These are phyloP conservation scores for Didymella sp. DNA, from an alignment of 2,329 filamentous ascomycete genomes.

Conservation along the genomic window DNA sequence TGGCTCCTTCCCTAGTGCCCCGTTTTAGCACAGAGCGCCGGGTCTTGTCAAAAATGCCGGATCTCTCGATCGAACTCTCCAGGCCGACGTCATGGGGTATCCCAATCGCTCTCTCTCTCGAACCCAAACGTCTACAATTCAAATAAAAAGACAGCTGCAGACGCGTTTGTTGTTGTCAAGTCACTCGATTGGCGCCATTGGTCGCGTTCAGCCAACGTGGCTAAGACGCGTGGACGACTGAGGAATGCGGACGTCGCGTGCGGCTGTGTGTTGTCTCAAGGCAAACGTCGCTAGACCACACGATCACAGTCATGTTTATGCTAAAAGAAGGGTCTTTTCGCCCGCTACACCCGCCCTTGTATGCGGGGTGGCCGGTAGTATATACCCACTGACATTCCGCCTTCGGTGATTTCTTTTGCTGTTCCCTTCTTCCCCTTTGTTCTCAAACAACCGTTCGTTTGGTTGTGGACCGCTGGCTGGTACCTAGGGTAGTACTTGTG, in stretches of 20 bases:
- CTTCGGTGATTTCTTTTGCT: slow-evolving; percentile 17
- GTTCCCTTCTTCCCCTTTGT: slow-evolving; percentile 20
- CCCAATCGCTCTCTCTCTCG: background rate
- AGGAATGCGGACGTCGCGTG: slow-evolving; percentile 24
- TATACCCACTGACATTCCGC: slow-evolving; percentile 22
- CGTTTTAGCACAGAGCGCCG: slow-evolving; percentile 12
- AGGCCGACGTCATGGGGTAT: slow-evolving; percentile 12
- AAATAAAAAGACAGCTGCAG: background rate
- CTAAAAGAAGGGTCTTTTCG: slow-evolving; percentile 27
- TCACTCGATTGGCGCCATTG: slow-evolving; percentile 8
- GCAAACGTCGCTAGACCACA: slow-evolving; percentile 27
- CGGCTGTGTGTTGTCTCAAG: slow-evolving; percentile 21
- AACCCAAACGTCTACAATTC: background rate
- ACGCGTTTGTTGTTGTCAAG: slow-evolving; percentile 6
- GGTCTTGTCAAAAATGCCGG: slow-evolving; percentile 21
- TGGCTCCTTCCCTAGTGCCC: slow-evolving; percentile 23
- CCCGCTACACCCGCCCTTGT: slow-evolving; percentile 23
- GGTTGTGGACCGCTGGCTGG: slow-evolving; percentile 15
- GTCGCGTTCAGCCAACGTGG: slow-evolving; percentile 9
- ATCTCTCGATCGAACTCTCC: slow-evolving; percentile 25
- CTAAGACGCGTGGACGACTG: slow-evolving; percentile 20
- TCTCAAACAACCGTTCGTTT: slow-evolving; percentile 10
- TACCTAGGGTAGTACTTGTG: slow-evolving; percentile 23
- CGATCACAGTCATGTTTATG: slow-evolving; percentile 31
- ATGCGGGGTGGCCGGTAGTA: slow-evolving; percentile 25